Base-by-base conservation (phyloP, 345 rosid genomes). In the Crucihimalaya himalaica region DNA sequence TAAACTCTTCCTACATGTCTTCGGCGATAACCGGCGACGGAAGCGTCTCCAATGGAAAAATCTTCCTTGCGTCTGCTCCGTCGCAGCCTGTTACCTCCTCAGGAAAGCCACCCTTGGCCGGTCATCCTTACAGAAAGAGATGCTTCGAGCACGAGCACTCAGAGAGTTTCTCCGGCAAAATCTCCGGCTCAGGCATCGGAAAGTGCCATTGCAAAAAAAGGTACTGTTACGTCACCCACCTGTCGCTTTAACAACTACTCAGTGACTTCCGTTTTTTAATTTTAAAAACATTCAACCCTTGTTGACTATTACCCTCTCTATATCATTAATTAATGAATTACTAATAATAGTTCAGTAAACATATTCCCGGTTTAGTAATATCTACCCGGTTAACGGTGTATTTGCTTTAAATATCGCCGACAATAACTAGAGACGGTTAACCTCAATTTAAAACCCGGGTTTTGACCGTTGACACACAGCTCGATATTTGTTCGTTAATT, bases 11-110 rank as follows among this genome's bases (percentile, higher is more conserved):
- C 0, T 87, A 84, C 70, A 81, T 95, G 85, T 95, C 96, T 1
- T 87, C 99, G 18, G 89, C 88, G 11, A 85, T 95, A 0, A 95
- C 97, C 34, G 97, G 97, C 8, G 99, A 95, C 72, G 96, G 97
- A 1, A 95, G 99, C 75, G 91, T 95, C 43, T 92, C 97, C 0
- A 89, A 92, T 66, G 97, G 97, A 2, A 76, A 90, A 66, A 68
- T 91, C 48, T 89, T 91, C 61, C 67, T 86, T 37, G 37, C 84
- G 10, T 79, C 89, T 28, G 75, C 81, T 29, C 68, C 74, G 5
- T 84, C 88, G 34, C 75, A 86, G 1, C 66, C 66, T 37, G 75
- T 68, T 0, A 78, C 63, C 0, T 89, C 97, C 23, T 78, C 87
- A 4, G 98, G 91, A 0, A 89, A 87, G 40, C 97, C 93, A 27